Base-by-base conservation (phyloP, 2,329 filamentous ascomycete species). In the Aspergillus fructus region DNA sequence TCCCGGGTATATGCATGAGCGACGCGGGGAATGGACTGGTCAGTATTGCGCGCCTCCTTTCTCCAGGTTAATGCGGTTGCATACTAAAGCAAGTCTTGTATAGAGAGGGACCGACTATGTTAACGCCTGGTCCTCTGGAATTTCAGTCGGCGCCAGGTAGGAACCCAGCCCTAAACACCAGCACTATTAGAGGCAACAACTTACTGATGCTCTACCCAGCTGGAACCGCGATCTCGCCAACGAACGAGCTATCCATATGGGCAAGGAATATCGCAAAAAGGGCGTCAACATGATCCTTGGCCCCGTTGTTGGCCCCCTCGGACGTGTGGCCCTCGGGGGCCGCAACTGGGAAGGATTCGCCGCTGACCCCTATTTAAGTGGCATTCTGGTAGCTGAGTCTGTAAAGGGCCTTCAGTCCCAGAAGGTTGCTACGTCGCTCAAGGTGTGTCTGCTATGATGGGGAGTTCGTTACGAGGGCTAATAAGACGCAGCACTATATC, bases 221-320 rank as follows among this genome's bases (percentile, higher is more conserved):
- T 87, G 83, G 84, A 83, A 86, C 58, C 76, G 72, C 55, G 78
- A 80, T 5, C 67, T 86, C 58, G 81, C 83, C 0, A 80, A 83
- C 52, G 67, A 78, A 50, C 71, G 83, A n/a, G 84, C 74, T 0
- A 71, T 76, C 13, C 77, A 79, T 45, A 83, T 87, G 78, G 85
- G 81, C 2, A 76, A 75, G 5, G 85, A 87, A 59, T 86, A 85
- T 65, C 81, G 76, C 63, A 76, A 74, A 4, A 84, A 84, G 63
- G 82, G 82, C 41, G 66, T 61, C 12, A 62, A 68, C 13, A 55
- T 68, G 11, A 63, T 62, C 4, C 64, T 81, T 4, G 78, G 76
- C 0, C 73, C 74, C 13, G 76, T 68, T 7, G 63, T 62, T 33
- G 78, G 76, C 12, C 78, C 78, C 17, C 63, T 80, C 23, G 78